Evolutionary conservation across 192 early-diverging fungal species (phyloP).

Genomic region (Thamnidium elegans): DNA sequence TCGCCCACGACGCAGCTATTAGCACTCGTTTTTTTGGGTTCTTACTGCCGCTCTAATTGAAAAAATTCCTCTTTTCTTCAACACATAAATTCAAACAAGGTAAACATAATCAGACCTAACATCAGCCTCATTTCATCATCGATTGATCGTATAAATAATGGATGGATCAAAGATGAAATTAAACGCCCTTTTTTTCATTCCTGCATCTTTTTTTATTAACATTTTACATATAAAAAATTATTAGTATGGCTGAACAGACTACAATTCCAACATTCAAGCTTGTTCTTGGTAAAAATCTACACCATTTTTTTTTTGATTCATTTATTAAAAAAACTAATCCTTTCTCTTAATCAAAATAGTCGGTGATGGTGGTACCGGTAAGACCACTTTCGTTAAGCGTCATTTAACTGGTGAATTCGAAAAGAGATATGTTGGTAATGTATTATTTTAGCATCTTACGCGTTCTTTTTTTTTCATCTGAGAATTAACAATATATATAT

Average conservation of each 20-base stretch:
- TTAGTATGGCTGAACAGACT: conserved; percentile 34
- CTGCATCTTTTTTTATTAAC: too few relatives aligned
- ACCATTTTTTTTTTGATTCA: not conserved
- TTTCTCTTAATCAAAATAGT: conserved; percentile 44
- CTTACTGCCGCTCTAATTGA: too few relatives aligned
- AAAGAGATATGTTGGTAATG: conserved; percentile 97
- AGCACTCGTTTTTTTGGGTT: too few relatives aligned
- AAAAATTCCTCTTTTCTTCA: too few relatives aligned
- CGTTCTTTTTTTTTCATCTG: not conserved
- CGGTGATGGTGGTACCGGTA: conserved; percentile 98
- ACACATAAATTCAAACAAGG: too few relatives aligned
- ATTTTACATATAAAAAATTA: not conserved
- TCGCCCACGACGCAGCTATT: too few relatives aligned
- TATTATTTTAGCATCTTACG: not conserved
- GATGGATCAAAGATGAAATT: too few relatives aligned
- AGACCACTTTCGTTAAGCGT: conserved; percentile 99
- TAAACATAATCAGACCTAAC: too few relatives aligned
- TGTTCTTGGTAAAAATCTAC: conserved; percentile 69
- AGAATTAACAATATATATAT: not conserved
- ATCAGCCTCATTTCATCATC: too few relatives aligned
- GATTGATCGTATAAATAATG: too few relatives aligned
- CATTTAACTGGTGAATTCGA: conserved; percentile 99
- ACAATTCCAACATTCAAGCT: conserved; percentile 80
- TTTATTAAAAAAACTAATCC: not conserved
- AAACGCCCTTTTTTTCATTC: too few relatives aligned